These are phyloP conservation scores for Musa acuminata DNA, from an alignment of 176 grass and related monocot species.

Conservation along the genomic window DNA sequence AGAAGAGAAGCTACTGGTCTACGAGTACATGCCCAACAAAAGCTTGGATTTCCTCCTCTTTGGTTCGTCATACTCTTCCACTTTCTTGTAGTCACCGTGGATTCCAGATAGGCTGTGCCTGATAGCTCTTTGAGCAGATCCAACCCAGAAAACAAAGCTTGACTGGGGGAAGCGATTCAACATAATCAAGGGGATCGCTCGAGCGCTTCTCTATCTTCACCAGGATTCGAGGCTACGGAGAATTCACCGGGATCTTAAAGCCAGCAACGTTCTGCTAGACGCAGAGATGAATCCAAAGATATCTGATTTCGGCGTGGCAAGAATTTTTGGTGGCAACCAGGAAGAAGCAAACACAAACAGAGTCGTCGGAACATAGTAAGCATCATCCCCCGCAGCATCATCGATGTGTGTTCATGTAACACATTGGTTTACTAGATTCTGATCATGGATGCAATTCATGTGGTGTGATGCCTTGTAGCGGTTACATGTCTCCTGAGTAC, in stretches of 20 bases:
- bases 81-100: background rate
- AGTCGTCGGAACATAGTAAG: slow-evolving; percentile 3
- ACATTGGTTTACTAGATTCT: background rate
- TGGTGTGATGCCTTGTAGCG: background rate
- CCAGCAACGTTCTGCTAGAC: too few species aligned
- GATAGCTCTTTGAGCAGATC: too few species aligned
- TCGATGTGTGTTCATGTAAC: background rate
- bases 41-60: slow-evolving; percentile 3
- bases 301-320: background rate
- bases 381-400: background rate
- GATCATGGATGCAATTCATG: background rate
- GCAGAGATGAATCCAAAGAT: slow-evolving; percentile 10
- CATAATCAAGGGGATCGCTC: too few species aligned
- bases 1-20: too few species aligned
- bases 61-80: background rate
- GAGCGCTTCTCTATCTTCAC: too few species aligned
- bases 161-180: too few species aligned
- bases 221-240: too few species aligned
- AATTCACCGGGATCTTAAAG: too few species aligned
- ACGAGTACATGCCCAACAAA: too few species aligned
- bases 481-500: slow-evolving; percentile 7
- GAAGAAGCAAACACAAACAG: background rate
- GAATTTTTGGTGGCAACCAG: background rate
- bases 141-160: too few species aligned
- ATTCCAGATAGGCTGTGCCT: too few species aligned